Evolutionary conservation across 78 protist species (phyloP).

Genomic region (Acrasis kona): DNA sequence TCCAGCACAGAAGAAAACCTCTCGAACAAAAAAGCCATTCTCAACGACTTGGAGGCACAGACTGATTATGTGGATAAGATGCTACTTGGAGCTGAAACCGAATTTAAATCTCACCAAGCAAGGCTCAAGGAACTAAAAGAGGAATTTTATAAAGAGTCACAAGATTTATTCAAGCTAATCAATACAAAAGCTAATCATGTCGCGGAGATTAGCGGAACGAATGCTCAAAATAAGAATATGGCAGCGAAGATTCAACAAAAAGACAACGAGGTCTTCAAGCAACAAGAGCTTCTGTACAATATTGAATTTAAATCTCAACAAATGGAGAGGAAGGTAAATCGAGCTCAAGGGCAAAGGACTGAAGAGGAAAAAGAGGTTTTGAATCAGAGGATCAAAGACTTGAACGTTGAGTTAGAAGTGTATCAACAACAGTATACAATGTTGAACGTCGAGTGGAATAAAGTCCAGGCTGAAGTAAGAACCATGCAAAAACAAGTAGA

Average conservation of each 20-base stretch:
- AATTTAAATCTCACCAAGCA: slow-evolving; percentile 11
- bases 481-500: not conserved
- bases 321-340: slow-evolving; percentile 53
- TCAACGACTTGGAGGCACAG: slow-evolving; percentile 27
- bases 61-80: slow-evolving; percentile 16
- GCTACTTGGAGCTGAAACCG: not conserved
- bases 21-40: too few relatives aligned
- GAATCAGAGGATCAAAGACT: slow-evolving; percentile 23
- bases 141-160: slow-evolving; percentile 29
- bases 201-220: slow-evolving; percentile 53
- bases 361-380: slow-evolving; percentile 42
- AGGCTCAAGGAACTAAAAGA: slow-evolving; percentile 36
- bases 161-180: slow-evolving; percentile 27
- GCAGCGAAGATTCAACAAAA: slow-evolving; percentile 22
- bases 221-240: slow-evolving; percentile 36
- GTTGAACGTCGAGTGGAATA: slow-evolving; percentile 14
- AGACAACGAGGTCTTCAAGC: slow-evolving; percentile 49
- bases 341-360: slow-evolving; percentile 43
- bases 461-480: slow-evolving; percentile 11
- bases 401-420: slow-evolving; percentile 25
- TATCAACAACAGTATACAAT: not conserved
- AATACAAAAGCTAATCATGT: slow-evolving; percentile 26
- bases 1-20: not conserved
- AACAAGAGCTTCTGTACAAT: slow-evolving; percentile 68
- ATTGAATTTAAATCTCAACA: slow-evolving; percentile 65